phyloP scores from a whole-genome alignment of 495 filamentous ascomycete species.

The Trichocladium uniseriatum region DNA sequence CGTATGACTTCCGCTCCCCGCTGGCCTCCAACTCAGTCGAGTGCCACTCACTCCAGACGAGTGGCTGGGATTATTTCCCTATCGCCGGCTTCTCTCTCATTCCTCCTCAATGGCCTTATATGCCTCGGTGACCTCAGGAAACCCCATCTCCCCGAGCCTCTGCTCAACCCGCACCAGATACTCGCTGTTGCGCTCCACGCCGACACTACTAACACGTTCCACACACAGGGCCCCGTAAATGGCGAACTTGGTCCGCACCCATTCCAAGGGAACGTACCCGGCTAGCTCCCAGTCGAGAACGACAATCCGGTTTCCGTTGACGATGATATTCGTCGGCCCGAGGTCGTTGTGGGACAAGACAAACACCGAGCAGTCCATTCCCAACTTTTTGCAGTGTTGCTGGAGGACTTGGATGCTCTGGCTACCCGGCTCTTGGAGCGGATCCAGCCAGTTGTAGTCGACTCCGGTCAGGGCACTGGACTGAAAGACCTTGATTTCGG shows the following conservation, averaged over 20 bases:
- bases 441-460: neutral
- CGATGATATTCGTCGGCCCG: neutral
- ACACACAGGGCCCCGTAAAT: slow-evolving; percentile 1
- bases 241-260: slow-evolving; percentile 9
- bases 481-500: neutral
- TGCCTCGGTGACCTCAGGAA: neutral
- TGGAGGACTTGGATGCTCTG: neutral
- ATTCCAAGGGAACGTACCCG: slow-evolving; percentile 5
- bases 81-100: slow-evolving; percentile 1
- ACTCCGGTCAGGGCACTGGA: neutral
- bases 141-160: slow-evolving; percentile 3
- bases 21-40: too few relatives aligned
- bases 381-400: neutral
- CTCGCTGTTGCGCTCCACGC: neutral
- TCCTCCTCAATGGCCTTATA: slow-evolving; percentile 1
- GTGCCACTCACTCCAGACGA: too few relatives aligned
- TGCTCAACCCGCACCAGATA: slow-evolving; percentile 1
- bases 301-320: neutral
- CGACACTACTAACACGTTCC: neutral
- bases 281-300: slow-evolving; percentile 7
- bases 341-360: slow-evolving; percentile 1
- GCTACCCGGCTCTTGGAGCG: neutral
- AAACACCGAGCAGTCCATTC: slow-evolving; percentile 3
- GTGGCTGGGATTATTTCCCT: too few relatives aligned
- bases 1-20: too few relatives aligned